phyloP scores from a whole-genome alignment of 768 basidiomycete species.

The Clitopilus hobsonii region DNA sequence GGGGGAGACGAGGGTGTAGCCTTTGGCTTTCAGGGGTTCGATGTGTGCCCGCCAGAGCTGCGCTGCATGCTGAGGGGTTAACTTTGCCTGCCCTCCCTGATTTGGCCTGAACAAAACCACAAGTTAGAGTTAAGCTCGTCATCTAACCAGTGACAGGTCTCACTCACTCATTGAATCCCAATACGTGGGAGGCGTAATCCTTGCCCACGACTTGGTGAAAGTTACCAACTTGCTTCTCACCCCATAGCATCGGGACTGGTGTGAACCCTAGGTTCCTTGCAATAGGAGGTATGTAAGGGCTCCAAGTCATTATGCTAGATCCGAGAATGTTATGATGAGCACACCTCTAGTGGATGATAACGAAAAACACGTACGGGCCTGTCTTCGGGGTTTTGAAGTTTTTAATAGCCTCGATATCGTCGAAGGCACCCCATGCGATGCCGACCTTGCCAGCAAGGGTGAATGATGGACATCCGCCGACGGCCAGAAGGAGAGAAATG shows the following conservation, averaged over 20 bases:
- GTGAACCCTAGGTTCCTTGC: constrained; percentile 43
- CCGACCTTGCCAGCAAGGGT: constrained; percentile 45
- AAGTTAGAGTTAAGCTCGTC: not conserved
- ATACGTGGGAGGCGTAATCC: constrained; percentile 45
- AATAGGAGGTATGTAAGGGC: constrained; percentile 37
- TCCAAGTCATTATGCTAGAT: constrained; percentile 64
- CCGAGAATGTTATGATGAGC: not conserved
- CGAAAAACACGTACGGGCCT: constrained; percentile 28
- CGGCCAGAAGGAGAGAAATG: not conserved
- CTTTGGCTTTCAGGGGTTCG: constrained; percentile 46
- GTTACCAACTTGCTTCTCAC: constrained; percentile 39
- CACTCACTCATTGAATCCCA: constrained; percentile 76
- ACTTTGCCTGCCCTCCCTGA: constrained; percentile 54
- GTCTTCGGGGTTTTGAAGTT: constrained; percentile 46
- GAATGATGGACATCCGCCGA: not conserved
- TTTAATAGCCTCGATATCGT: constrained; percentile 41
- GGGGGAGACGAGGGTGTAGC: constrained; percentile 60
- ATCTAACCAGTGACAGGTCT: not conserved
- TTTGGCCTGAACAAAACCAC: constrained; percentile 57
- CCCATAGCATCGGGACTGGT: constrained; percentile 71
- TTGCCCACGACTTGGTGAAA: constrained; percentile 42
- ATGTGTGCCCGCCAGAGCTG: constrained; percentile 59
- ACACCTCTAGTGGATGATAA: not conserved
- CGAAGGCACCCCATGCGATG: constrained; percentile 61
- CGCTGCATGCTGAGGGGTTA: constrained; percentile 46